Evolutionary conservation across 108 stramenopile genomes (phyloP), one percentile per base, ranked within the genome.

Genomic region (Fragilariopsis cylindrus): DNA sequence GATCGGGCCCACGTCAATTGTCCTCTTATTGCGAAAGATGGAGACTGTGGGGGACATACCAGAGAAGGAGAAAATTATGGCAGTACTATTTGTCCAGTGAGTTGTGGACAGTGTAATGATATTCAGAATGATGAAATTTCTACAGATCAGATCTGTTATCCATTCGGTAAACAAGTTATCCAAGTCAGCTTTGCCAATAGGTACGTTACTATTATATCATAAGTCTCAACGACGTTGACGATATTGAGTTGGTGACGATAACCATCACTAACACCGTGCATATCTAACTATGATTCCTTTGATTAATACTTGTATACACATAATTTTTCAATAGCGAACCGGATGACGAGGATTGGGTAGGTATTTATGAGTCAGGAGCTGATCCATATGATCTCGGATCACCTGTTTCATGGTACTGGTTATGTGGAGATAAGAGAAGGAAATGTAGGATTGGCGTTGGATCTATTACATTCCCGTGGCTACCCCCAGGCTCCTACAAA

Each of bases 371-470:
- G 48, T 16, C 11, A 4, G 50, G 48, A 6, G 67, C 48, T 12
- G 48, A 68, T 68, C 11, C 49, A 47, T 50, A 3, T 11, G 67
- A 68, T 21, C 39, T 68, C 30, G 67, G 67, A 21, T 30, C 67
- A 9, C 67, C 67, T 15, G 67, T 68, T n/a, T 15, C 67, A 13
- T 68, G 67, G 67, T 68, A 45, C 18, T 68, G 67, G 67, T 18
- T 40, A 39, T 68, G 67, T 18, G 67, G 67, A 7, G 49, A 52
- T 21, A 68, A 68, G 39, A 68, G 50, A 52, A 3, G 19, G 7
- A 48, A 68, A 48, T 68, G 67, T 19, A 7, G 0, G 19, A 68
- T 48, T 9, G 50, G 67, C 12, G 49, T 68, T 3, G 48, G 67
- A 9, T 50, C 67, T 5, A 48, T 68, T 4, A 68, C 67, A 3